These are phyloP conservation scores for Ceratobasidium sp. DNA, from an alignment of 1,284 basidiomycete species.

Conservation along the genomic window DNA sequence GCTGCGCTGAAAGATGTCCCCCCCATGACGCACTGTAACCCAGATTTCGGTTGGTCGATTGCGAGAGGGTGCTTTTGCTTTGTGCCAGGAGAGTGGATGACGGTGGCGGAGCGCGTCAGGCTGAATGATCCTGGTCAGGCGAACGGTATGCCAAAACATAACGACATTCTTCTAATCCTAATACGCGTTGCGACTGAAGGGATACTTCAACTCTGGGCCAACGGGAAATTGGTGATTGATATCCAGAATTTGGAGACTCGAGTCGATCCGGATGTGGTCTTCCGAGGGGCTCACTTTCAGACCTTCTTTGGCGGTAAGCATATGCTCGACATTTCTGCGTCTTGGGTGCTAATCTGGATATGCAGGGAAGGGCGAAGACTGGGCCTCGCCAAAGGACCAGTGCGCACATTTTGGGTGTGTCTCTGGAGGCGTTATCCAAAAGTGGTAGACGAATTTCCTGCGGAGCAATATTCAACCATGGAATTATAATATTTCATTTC, in stretches of 20 bases:
- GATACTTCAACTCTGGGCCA: conserved; percentile 63
- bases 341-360: background rate
- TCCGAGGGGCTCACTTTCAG: conserved; percentile 70
- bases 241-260: conserved; percentile 57
- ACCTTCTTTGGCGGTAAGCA: conserved; percentile 75
- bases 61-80: conserved; percentile 63
- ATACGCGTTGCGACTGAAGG: conserved; percentile 50
- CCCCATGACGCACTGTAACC: conserved; percentile 58
- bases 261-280: conserved; percentile 51
- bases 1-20: conserved; percentile 58
- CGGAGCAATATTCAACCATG: too few relatives aligned
- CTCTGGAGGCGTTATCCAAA: conserved; percentile 48
- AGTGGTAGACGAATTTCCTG: conserved; percentile 43
- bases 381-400: conserved; percentile 71
- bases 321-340: background rate
- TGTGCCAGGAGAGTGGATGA: conserved; percentile 60
- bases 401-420: conserved; percentile 70
- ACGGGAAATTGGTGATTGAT: conserved; percentile 60
- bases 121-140: conserved; percentile 60
- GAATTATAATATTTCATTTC: too few relatives aligned
- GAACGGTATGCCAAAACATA: conserved; percentile 45
- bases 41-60: conserved; percentile 67
- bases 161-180: background rate
- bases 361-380: conserved; percentile 61
- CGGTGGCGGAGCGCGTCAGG: conserved; percentile 66